phyloP scores from a whole-genome alignment of 805 yeast species.

The Zygoascus biomembranicola region DNA sequence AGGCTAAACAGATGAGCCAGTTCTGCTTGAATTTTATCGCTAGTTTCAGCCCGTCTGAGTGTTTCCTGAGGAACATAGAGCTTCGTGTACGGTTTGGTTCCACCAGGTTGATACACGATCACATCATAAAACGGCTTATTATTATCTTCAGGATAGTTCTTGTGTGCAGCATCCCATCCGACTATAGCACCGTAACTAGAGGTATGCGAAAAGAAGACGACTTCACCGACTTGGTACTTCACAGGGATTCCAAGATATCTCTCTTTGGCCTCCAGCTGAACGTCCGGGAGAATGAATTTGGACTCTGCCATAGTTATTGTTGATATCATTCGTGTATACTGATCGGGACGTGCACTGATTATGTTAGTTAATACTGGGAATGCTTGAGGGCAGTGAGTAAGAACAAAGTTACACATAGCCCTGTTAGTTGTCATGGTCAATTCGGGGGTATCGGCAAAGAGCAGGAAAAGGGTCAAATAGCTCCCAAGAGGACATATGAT shows the following conservation, averaged over 20 bases:
- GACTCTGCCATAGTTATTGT: neutral
- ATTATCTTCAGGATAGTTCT: neutral
- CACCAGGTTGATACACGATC: neutral
- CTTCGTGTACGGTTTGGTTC: neutral
- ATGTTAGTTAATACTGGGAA: neutral
- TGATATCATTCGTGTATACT: neutral
- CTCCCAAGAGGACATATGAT: neutral
- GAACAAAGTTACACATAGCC: neutral
- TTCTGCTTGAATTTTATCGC: neutral
- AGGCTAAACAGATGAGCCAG: neutral
- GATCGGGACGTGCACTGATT: neutral
- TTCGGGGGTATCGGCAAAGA: neutral
- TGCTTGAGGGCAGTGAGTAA: neutral
- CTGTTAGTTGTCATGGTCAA: neutral
- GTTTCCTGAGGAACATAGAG: neutral
- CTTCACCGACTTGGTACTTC: neutral
- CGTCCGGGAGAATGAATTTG: neutral
- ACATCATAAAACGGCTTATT: neutral
- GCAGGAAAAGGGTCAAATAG: neutral
- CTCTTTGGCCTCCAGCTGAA: neutral
- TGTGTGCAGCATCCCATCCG: constrained; percentile 1
- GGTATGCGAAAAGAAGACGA: neutral
- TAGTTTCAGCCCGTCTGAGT: neutral
- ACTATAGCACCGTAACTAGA: neutral
- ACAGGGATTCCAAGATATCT: neutral